phyloP scores from a whole-genome alignment of 106 monocot species.

The Platanthera guangdongensis region DNA sequence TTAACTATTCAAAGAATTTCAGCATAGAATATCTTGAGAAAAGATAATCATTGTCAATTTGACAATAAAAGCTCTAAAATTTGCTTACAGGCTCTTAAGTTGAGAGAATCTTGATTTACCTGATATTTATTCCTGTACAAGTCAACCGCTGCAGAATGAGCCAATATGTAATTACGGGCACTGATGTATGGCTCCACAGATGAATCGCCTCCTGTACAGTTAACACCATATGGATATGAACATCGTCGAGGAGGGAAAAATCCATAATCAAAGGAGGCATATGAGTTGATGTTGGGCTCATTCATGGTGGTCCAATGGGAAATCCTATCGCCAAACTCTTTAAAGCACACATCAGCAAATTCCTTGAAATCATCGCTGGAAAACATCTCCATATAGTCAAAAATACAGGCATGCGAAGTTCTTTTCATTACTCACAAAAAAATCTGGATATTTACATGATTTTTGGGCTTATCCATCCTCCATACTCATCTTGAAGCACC shows the following conservation, averaged over 20 bases:
- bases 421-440: neutral
- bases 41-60: neutral
- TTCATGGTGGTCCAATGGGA: slow-evolving; percentile 54
- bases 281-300: slow-evolving; percentile 35
- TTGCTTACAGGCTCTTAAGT: neutral
- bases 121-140: slow-evolving; percentile 47
- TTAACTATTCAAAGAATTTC: neutral
- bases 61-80: neutral
- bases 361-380: slow-evolving; percentile 47
- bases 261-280: slow-evolving; percentile 29
- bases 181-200: slow-evolving; percentile 52
- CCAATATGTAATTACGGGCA: slow-evolving; percentile 30
- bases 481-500: slow-evolving; percentile 68
- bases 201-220: slow-evolving; percentile 45
- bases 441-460: slow-evolving; percentile 39
- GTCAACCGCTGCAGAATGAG: slow-evolving; percentile 31
- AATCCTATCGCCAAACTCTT: slow-evolving; percentile 59
- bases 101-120: slow-evolving; percentile 7
- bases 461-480: slow-evolving; percentile 60
- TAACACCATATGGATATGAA: slow-evolving; percentile 38
- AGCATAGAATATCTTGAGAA: neutral
- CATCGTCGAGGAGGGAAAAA: slow-evolving; percentile 37
- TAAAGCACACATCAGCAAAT: slow-evolving; percentile 59
- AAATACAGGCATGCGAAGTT: neutral
- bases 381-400: neutral